Conservation (phyloP, 2,329 filamentous ascomycete genomes). For the Colletotrichum lindemuthianum region DNA sequence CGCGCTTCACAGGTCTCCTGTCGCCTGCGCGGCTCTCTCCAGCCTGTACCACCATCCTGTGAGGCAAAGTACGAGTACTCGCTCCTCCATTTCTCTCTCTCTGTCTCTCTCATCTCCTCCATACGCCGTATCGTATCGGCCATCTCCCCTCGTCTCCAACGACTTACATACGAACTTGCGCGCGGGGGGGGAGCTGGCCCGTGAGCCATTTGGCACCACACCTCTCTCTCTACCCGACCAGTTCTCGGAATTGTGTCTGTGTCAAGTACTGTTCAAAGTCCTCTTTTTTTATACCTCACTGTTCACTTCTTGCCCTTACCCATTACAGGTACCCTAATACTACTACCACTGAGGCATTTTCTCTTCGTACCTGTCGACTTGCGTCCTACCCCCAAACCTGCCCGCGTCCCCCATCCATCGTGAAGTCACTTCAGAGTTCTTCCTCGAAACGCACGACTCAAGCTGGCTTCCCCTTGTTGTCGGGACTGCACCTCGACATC, state of each 20-base stretch:
- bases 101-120: too few species aligned
- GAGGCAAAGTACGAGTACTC: too few species aligned
- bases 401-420: slow-evolving; percentile 17
- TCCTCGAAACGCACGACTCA: slow-evolving; percentile 36
- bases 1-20: too few species aligned
- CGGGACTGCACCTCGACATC: slow-evolving; percentile 32
- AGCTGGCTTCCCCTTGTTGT: slow-evolving; percentile 36
- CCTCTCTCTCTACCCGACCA: slow-evolving; percentile 15
- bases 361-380: slow-evolving; percentile 23
- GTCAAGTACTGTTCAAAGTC: slow-evolving; percentile 19
- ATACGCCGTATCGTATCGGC: too few species aligned
- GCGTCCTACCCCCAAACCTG: slow-evolving; percentile 23
- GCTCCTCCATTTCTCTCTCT: too few species aligned
- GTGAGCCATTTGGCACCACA: slow-evolving; percentile 16
- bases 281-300: slow-evolving; percentile 7
- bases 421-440: slow-evolving; percentile 35
- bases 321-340: slow-evolving; percentile 14
- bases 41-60: too few species aligned
- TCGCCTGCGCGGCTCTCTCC: too few species aligned
- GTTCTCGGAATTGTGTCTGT: slow-evolving; percentile 33
- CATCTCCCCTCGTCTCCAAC: background rate
- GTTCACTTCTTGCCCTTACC: background rate
- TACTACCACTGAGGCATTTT: slow-evolving; percentile 36
- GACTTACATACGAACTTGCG: slow-evolving; percentile 2
- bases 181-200: slow-evolving; percentile 28